Evolutionary conservation across 192 early-diverging fungal species (phyloP), one percentile per base, ranked within the genome.

Genomic region (Backusella tarrabulga): DNA sequence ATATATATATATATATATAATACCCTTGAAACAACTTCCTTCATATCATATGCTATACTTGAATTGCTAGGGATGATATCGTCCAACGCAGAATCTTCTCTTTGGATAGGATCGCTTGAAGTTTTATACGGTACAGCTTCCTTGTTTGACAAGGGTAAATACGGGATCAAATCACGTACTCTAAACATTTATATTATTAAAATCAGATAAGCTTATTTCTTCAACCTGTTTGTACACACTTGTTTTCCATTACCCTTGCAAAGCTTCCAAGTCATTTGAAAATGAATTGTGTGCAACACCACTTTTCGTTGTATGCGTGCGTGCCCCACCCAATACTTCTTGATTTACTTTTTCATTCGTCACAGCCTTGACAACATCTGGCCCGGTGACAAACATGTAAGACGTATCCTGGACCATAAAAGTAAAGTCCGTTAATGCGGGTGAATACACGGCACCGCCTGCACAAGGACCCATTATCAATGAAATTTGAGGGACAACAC

Each of bases 401-500:
- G 96, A 97, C 4, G 96, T 94, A 77, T 96, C 94, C 19, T 91
- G 87, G n/a, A 99, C 96, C 97, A 99, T 99, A 77, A 97, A 95
- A 1, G 93, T 97, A 71, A 97, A 97, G 76, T 99, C 97, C 0
- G 96, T 99, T 85, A 99, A 85, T 52, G 97, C 97, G 21, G 97
- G 97, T 17, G 95, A 97, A 85, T 99, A 99, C 29, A 99, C 97
- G 7, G 96, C 96, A 63, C 97, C 97, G 81, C 97, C 97, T 34
- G 97, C 97, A 78, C 96, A 99, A 5, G 97, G 97, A 3, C 97
- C 97, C 97, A 99, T 99, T 70, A 99, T 93, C 56, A 99, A 81
- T 3, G 96, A 97, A 67, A 99, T 91, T 83, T 99, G 97, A 26
- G 97, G 97, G 36, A 99, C 87, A 23, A 97, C 97, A 26, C 97